A percentile compares a stretch with the other conserved stretches of the same genome.
phyloP scores from a whole-genome alignment of 768 basidiomycete species.

The Phylloporus arenicola region DNA sequence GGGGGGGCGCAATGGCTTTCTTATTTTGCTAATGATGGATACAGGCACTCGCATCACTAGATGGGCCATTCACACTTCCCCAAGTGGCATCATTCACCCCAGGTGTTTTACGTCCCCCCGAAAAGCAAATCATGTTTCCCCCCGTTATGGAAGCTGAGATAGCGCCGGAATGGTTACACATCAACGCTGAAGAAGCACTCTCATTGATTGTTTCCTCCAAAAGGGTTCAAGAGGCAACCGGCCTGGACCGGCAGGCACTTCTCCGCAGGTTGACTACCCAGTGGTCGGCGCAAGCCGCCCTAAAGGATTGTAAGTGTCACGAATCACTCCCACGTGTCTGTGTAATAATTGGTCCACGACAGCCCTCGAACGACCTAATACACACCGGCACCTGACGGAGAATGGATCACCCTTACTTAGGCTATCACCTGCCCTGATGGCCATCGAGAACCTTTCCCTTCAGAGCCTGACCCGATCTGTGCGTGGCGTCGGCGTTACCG shows the following conservation, averaged over 20 bases:
- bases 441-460: slow-evolving; percentile 84
- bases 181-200: slow-evolving; percentile 54
- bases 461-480: slow-evolving; percentile 77
- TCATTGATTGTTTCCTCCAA: slow-evolving; percentile 47
- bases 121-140: slow-evolving; percentile 41
- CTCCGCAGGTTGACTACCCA: slow-evolving; percentile 46
- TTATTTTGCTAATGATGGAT: no score
- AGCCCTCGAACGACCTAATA: slow-evolving; percentile 54
- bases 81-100: slow-evolving; percentile 30
- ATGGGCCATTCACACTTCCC: slow-evolving; percentile 36
- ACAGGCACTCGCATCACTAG: slow-evolving; percentile 45
- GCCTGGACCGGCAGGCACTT: slow-evolving; percentile 54
- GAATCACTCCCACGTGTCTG: slow-evolving; percentile 8
- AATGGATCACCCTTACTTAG: slow-evolving; percentile 70
- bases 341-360: slow-evolving; percentile 1
- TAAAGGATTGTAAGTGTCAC: slow-evolving; percentile 62
- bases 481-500: slow-evolving; percentile 79
- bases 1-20: no score
- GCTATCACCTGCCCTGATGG: slow-evolving; percentile 83
- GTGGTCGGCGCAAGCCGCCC: slow-evolving; percentile 75
- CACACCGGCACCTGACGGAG: slow-evolving; percentile 61
- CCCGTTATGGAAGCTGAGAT: slow-evolving; percentile 19
- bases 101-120: slow-evolving; percentile 41
- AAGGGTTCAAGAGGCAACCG: slow-evolving; percentile 58
- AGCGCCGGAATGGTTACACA: slow-evolving; percentile 29